Conservation (phyloP, 352 stramenopile species). For the Aphanomyces stellatus region DNA sequence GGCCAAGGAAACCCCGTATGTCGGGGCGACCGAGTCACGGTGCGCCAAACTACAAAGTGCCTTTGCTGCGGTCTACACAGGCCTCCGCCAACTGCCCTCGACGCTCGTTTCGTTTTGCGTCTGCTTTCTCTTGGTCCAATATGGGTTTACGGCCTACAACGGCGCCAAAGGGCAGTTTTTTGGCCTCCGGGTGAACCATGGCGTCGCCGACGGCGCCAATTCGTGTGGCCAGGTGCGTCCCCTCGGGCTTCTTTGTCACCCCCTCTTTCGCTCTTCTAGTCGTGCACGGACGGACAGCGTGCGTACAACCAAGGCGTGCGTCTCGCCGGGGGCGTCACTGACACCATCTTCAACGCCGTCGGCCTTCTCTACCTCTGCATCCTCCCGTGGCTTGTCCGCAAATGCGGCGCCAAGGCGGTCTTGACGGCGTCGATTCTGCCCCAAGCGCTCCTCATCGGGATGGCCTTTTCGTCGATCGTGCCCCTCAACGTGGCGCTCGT, state of each 20-base stretch:
- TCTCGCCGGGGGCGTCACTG: slow-evolving; percentile 34
- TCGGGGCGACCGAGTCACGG: not conserved
- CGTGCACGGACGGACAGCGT: slow-evolving; percentile 30
- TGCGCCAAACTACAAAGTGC: slow-evolving; percentile 21
- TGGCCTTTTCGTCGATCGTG: slow-evolving; percentile 41
- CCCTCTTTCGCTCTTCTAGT: not conserved
- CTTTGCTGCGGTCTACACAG: slow-evolving; percentile 22
- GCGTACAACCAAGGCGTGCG: slow-evolving; percentile 39
- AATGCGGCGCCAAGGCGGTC: slow-evolving; percentile 31
- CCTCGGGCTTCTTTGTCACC: not conserved
- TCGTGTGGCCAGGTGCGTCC: slow-evolving; percentile 20
- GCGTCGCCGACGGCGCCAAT: slow-evolving; percentile 25
- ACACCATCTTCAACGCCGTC: slow-evolving; percentile 40
- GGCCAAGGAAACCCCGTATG: slow-evolving; percentile 28
- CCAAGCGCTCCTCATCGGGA: slow-evolving; percentile 46
- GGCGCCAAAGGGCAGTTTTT: slow-evolving; percentile 30
- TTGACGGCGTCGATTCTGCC: slow-evolving; percentile 34
- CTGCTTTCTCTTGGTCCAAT: slow-evolving; percentile 25
- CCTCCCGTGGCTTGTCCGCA: slow-evolving; percentile 32
- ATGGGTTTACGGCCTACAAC: slow-evolving; percentile 30
- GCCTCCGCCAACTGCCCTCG: slow-evolving; percentile 19
- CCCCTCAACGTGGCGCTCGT: slow-evolving; percentile 34
- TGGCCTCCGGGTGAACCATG: slow-evolving; percentile 30
- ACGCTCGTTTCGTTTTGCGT: slow-evolving; percentile 23
- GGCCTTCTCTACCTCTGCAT: slow-evolving; percentile 43